Percentiles rank a stretch among this genome's conserved stretches.
phyloP scores from a whole-genome alignment of 2,329 filamentous ascomycete genomes.

The Fusarium pseudoanthophilum region DNA sequence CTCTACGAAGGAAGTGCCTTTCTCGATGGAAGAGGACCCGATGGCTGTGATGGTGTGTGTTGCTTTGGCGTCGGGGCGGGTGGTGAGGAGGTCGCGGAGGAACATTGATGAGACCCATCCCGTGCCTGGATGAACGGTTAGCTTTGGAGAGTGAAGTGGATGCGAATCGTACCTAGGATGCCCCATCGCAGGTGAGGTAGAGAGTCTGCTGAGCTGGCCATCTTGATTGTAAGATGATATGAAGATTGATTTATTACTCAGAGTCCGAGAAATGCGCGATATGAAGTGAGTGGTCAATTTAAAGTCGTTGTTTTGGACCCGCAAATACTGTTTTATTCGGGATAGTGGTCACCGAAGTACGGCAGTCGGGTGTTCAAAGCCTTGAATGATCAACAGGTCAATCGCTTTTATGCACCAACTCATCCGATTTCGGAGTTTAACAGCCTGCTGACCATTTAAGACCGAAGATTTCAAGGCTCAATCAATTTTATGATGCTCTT shows the following conservation, averaged over 20 bases:
- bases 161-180: neutral
- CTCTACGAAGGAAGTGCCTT: conserved; percentile 1
- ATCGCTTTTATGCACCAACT: accelerated
- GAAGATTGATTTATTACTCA: too few relatives aligned
- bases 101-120: conserved; percentile 34
- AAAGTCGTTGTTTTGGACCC: neutral
- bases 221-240: conserved; percentile 18
- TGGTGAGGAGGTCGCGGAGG: neutral
- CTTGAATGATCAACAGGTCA: accelerated
- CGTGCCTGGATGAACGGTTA: neutral
- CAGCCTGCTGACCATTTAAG: neutral
- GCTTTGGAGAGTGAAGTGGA: accelerated
- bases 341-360: neutral
- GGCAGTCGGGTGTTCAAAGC: neutral
- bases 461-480: neutral
- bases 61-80: conserved; percentile 6
- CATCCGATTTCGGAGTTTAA: too few relatives aligned
- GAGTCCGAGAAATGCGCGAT: neutral
- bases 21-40: neutral
- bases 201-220: neutral
- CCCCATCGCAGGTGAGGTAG: conserved; percentile 18
- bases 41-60: conserved; percentile 10
- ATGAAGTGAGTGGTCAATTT: neutral
- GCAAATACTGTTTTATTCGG: neutral
- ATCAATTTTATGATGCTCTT: accelerated